Percentiles rank a stretch among this genome's conserved stretches.
phyloP scores from a whole-genome alignment of 129 eudicot species.

The Tagetes erecta region DNA sequence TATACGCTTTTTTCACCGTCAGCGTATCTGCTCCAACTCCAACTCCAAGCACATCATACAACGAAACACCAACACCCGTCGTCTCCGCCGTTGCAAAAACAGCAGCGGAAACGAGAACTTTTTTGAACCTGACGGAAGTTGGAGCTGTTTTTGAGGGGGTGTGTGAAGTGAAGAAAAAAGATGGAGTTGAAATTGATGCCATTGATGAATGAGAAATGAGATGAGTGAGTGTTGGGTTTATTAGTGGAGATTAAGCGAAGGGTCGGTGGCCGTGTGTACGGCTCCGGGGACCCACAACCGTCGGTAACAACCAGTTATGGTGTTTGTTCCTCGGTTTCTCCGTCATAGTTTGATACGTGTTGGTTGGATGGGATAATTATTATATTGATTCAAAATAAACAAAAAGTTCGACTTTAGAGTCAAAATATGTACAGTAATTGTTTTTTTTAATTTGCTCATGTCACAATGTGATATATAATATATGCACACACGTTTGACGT shows the following conservation, averaged over 20 bases:
- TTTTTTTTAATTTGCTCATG: too few relatives aligned
- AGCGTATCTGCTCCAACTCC: slow-evolving; percentile 20
- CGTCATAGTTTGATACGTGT: too few relatives aligned
- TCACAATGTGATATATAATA: too few relatives aligned
- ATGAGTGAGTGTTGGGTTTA: not conserved
- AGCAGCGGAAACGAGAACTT: not conserved
- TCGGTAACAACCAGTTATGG: too few relatives aligned
- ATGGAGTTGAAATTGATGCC: not conserved
- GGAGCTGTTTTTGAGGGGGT: not conserved
- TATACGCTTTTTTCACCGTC: slow-evolving; percentile 25
- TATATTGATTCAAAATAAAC: too few relatives aligned
- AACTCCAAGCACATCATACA: slow-evolving; percentile 32
- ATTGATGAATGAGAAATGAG: not conserved
- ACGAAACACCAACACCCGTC: not conserved
- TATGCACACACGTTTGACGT: too few relatives aligned
- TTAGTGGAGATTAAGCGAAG: not conserved
- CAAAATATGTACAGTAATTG: too few relatives aligned
- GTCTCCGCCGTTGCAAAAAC: not conserved
- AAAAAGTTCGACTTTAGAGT: too few relatives aligned
- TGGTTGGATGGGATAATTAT: too few relatives aligned
- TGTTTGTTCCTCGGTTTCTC: too few relatives aligned
- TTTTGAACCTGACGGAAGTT: not conserved
- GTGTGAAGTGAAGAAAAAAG: slow-evolving; percentile 7
- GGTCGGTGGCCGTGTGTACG: too few relatives aligned
- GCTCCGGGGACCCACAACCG: too few relatives aligned